Base-by-base conservation (phyloP, 1,284 basidiomycete genomes). In the Inonotus obliquus region DNA sequence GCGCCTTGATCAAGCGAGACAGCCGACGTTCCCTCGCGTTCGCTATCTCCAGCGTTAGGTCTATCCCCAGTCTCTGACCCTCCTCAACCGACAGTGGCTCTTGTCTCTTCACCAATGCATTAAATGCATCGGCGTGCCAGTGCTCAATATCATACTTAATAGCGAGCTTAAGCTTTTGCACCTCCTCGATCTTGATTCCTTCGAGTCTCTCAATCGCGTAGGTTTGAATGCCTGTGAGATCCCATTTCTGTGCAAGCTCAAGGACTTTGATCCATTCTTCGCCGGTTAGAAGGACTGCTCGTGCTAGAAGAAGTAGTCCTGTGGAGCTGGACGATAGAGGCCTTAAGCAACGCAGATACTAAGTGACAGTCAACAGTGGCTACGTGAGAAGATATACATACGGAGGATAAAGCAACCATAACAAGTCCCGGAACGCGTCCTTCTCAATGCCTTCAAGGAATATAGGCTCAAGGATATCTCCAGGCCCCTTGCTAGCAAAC, bases 171-270 rank as follows among this genome's bases (percentile, higher is more conserved):
- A 57, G 21, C n/a, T 41, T 61, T 17, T 29, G 9, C 14, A 61
- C 23, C n/a, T 47, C 44, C 11, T 47, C 41, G n/a, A 51, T 1
- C 17, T n/a, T 10, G 32, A 19, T 5, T 6, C 10, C 7, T 19
- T 39, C 35, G 14, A 62, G 38, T 27, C 29, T 44, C 32, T 38
- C 4, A 35, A 55, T 56, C 9, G 53, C 53, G 1, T 47, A 11
- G 7, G 35, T 17, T 17, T 35, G 41, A 48, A 57, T 45, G 2
- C 29, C 32, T 25, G 55, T 37, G 60, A 61, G 56, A 5, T 6
- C 44, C 60, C 60, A 61, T 41, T 14, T 56, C n/a, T 56, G 52
- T 11, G 60, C 54, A 10, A 57, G 32, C 13, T 55, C 54, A 9
- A 56, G 54, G 32, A 61, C 19, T 23, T 9, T 25, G 38, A 35